phyloP scores from a whole-genome alignment of 768 basidiomycete genomes.

The Candolleomyces aberdarensis region DNA sequence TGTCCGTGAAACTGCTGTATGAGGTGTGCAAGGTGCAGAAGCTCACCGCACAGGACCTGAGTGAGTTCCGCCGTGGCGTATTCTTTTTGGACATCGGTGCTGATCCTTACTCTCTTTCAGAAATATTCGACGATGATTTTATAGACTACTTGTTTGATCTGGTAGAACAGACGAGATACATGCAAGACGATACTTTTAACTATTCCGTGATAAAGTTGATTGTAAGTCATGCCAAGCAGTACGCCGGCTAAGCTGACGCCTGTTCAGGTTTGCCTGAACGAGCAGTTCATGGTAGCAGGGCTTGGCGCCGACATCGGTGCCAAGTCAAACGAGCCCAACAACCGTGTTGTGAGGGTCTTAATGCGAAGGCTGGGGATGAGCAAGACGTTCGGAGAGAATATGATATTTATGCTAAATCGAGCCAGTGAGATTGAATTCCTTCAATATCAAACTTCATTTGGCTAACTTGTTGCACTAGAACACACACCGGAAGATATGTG shows the following conservation, averaged over 20 bases:
- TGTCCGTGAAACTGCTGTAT: constrained; percentile 77
- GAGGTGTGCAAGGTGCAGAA: constrained; percentile 93
- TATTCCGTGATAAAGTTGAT: constrained; percentile 94
- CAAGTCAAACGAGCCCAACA: constrained; percentile 45
- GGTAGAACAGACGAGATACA: constrained; percentile 86
- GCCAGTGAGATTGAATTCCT: constrained; percentile 58
- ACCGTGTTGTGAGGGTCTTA: constrained; percentile 80
- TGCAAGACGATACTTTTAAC: constrained; percentile 90
- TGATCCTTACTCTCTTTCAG: constrained; percentile 34
- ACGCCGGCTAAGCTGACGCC: neutral
- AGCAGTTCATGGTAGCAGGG: constrained; percentile 96
- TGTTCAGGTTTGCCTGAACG: constrained; percentile 85
- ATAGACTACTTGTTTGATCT: constrained; percentile 90
- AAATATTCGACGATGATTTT: constrained; percentile 77
- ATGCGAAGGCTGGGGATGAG: constrained; percentile 82
- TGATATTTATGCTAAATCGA: constrained; percentile 99
- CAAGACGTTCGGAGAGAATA: constrained; percentile 96
- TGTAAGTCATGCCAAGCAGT: constrained; percentile 43
- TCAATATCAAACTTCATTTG: neutral
- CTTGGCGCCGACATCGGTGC: constrained; percentile 34
- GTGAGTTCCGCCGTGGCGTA: constrained; percentile 41
- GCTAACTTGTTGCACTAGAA: constrained; percentile 39
- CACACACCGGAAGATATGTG: constrained; percentile 88
- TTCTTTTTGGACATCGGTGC: neutral
- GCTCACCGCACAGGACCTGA: constrained; percentile 70